Evolutionary conservation across 75 land plant genomes (phyloP).

Genomic region (Gnetum montanum): DNA sequence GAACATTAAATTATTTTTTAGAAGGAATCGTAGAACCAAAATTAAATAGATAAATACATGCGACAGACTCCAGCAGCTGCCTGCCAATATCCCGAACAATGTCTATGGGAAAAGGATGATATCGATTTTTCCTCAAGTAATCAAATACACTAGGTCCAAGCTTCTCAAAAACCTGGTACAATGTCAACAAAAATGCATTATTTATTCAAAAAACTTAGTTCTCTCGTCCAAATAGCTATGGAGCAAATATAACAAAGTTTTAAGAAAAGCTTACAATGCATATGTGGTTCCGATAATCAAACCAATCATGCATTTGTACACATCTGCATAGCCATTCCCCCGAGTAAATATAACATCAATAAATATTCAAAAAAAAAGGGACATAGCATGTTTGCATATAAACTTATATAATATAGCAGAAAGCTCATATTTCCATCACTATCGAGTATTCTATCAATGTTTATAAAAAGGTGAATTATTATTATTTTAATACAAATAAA

Average conservation of each 20-base stretch:
- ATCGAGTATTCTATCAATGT: neutral
- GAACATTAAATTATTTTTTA: neutral
- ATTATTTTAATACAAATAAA: neutral
- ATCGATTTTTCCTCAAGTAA: constrained; percentile 74
- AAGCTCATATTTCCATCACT: neutral
- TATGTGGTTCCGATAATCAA: constrained; percentile 59
- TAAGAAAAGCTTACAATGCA: constrained; percentile 42
- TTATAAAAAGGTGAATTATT: neutral
- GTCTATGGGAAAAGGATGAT: constrained; percentile 76
- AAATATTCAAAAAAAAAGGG: neutral
- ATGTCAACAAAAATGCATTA: constrained; percentile 25
- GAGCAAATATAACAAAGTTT: neutral
- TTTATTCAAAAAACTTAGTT: neutral
- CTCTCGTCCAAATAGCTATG: neutral
- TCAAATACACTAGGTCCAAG: constrained; percentile 93
- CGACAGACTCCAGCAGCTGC: constrained; percentile 89
- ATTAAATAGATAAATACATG: constrained; percentile 52
- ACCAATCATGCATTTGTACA: constrained; percentile 48
- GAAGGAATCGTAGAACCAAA: neutral
- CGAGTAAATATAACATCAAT: neutral
- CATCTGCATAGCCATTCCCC: constrained; percentile 16
- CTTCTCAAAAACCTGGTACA: constrained; percentile 81
- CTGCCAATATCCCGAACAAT: constrained; percentile 82
- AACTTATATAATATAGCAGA: too few relatives aligned
- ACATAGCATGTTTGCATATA: neutral